phyloP scores from a whole-genome alignment of 306 rosid species.

The Cicer yamashitae region DNA sequence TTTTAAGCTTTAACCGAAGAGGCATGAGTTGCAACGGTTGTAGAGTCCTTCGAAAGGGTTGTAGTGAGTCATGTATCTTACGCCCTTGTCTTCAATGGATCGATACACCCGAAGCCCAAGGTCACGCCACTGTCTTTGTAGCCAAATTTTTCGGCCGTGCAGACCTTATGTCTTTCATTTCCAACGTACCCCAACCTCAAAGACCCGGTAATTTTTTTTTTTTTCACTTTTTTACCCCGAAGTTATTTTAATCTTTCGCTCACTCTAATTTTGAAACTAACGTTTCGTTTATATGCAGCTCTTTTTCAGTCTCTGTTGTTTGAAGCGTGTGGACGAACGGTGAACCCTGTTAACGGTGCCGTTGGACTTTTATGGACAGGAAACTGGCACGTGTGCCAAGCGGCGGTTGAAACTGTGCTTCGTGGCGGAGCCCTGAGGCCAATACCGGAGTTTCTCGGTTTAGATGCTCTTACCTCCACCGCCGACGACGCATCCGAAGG shows the following conservation, averaged over 20 bases:
- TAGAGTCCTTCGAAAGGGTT: slow-evolving; percentile 96
- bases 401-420: slow-evolving; percentile 86
- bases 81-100: slow-evolving; percentile 95
- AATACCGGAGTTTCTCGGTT: slow-evolving; percentile 61
- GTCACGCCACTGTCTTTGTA: slow-evolving; percentile 92
- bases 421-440: slow-evolving; percentile 75
- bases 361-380: slow-evolving; percentile 89
- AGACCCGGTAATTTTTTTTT: slow-evolving; percentile 66
- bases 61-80: slow-evolving; percentile 89
- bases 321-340: slow-evolving; percentile 89
- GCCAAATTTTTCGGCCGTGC: slow-evolving; percentile 99
- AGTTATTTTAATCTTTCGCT: neutral
- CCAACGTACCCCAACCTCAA: slow-evolving; percentile 83
- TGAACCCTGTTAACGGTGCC: slow-evolving; percentile 87
- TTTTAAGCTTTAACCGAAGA: neutral
- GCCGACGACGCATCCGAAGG: slow-evolving; percentile 72
- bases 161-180: slow-evolving; percentile 96
- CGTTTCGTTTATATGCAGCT: slow-evolving; percentile 45
- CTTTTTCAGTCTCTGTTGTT: slow-evolving; percentile 80
- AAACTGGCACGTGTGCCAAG: slow-evolving; percentile 90
- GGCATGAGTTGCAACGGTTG: slow-evolving; percentile 98
- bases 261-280: neutral
- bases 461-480: slow-evolving; percentile 46
- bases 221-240: neutral
- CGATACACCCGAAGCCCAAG: slow-evolving; percentile 88